Base-by-base conservation (phyloP, 345 rosid species). In the Lumnitzera racemosa region DNA sequence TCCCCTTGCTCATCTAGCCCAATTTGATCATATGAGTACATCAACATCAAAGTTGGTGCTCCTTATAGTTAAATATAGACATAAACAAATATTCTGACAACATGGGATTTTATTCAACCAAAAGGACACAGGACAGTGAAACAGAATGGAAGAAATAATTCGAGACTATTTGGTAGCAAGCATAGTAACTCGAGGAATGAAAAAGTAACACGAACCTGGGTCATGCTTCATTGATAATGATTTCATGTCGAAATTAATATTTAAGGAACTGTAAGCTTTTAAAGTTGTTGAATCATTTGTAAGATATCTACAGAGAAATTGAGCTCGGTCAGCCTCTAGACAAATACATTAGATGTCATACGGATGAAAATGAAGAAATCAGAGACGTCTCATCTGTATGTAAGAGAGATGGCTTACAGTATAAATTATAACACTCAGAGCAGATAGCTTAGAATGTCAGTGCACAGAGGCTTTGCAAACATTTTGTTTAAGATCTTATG, bases 111-210 rank as follows among this genome's bases (percentile, higher is more conserved):
- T 15, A 0, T 27, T 55, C 51, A 46, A 52, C 12, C 53, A n/a
- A 14, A n/a, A 55, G 9, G 25, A 53, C 27, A 63, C 46, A 2
- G 24, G 13, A 52, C 2, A 52, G 3, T n/a, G 55, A 20, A 53
- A 62, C 0, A 0, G 0, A 15, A 49, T 16, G 2, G 17, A 46
- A 36, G 15, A 6, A 51, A 70, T 23, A 53, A 7, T 24, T 5
- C 36, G 12, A 31, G 46, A 47, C 53, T 47, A 13, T 16, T 43
- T 13, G 52, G 15, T 49, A 61, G 16, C 25, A 62, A 46, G 61
- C 51, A 62, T 59, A 49, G 53, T 64, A 73, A 88, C 98, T 96
- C 83, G 83, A 73, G 98, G 98, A 75, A 89, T 70, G 52, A 87
- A 74, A 62, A 85, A 78, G 76, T 77, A 87, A 78, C 75, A 85